phyloP scores from a whole-genome alignment of 495 filamentous ascomycete species.

The Penicillium cinerascens region DNA sequence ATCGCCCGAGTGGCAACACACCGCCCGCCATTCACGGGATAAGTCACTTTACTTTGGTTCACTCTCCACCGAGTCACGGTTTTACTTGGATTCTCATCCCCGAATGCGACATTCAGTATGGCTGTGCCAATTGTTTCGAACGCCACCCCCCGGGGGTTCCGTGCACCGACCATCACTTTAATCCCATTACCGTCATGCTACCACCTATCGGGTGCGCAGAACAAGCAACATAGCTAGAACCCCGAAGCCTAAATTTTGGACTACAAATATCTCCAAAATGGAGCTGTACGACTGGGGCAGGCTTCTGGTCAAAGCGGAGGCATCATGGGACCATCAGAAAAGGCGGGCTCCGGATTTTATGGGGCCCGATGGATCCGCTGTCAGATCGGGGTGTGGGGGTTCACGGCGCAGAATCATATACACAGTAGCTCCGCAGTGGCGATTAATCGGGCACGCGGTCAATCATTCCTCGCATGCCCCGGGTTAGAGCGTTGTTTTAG shows the following conservation, averaged over 20 bases:
- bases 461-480: no score
- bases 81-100: neutral
- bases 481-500: neutral
- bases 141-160: neutral
- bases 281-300: neutral
- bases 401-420: neutral
- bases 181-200: neutral
- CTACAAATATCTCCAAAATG: neutral
- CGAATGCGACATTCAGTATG: neutral
- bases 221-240: neutral
- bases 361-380: conserved; percentile 8
- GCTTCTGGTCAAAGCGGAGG: conserved; percentile 4
- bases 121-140: neutral
- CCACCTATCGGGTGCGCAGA: no score
- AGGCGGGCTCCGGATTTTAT: conserved; percentile 6
- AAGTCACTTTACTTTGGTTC: neutral
- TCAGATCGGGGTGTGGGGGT: conserved; percentile 18
- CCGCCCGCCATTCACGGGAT: conserved; percentile 9
- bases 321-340: conserved; percentile 24
- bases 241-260: neutral
- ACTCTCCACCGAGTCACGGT: neutral
- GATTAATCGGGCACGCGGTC: no score
- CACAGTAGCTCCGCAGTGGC: no score
- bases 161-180: neutral
- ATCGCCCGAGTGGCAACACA: conserved; percentile 15